These are phyloP conservation scores for Lepidium aucheri DNA, from an alignment of 345 rosid species.

Conservation along the genomic window DNA sequence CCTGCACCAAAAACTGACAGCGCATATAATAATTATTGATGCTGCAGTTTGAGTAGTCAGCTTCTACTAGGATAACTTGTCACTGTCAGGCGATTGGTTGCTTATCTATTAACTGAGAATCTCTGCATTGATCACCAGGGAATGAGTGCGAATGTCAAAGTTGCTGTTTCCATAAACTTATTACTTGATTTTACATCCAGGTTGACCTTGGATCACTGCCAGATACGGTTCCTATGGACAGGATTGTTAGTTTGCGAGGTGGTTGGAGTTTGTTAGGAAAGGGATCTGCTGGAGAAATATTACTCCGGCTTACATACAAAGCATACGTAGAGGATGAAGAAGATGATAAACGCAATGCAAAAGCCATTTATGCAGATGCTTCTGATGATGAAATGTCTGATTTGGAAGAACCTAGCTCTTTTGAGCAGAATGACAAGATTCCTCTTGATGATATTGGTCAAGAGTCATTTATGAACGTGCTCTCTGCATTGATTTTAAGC, in stretches of 20 bases:
- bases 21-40: background rate
- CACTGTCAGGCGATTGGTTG: slow-evolving; percentile 6
- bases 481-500: slow-evolving; percentile 85
- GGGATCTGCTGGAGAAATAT: slow-evolving; percentile 73
- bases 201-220: slow-evolving; percentile 71
- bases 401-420: slow-evolving; percentile 43
- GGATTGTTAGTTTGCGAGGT: slow-evolving; percentile 57
- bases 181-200: slow-evolving; percentile 35
- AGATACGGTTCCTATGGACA: slow-evolving; percentile 94
- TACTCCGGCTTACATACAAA: slow-evolving; percentile 90
- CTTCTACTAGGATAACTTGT: slow-evolving; percentile 10
- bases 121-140: background rate
- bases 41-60: slow-evolving; percentile 15
- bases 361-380: slow-evolving; percentile 36
- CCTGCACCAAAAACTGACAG: background rate
- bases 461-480: slow-evolving; percentile 90
- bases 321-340: slow-evolving; percentile 98
- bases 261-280: slow-evolving; percentile 76
- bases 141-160: background rate
- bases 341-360: slow-evolving; percentile 50
- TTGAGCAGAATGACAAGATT: slow-evolving; percentile 26
- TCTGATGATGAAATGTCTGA: slow-evolving; percentile 81
- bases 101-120: background rate
- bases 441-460: slow-evolving; percentile 39
- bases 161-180: slow-evolving; percentile 2